Evolutionary conservation across 164 flowering plant genomes (phyloP).

Genomic region (Euptelea pleiosperma): DNA sequence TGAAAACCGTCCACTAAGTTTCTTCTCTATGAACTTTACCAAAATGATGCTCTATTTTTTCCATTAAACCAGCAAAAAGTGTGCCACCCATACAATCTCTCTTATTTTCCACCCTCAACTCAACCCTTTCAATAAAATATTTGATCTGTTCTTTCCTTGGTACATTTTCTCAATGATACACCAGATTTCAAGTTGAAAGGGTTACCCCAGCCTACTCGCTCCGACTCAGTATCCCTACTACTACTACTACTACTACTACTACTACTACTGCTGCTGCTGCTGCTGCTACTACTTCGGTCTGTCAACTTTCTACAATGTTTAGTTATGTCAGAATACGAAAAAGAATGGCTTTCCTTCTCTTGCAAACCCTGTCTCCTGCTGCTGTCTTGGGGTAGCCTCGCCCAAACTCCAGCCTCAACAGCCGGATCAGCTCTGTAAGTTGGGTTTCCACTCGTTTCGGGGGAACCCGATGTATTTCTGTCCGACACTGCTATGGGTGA

Average conservation of each 20-base stretch:
- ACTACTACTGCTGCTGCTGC: slow-evolving; percentile 23
- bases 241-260: slow-evolving; percentile 23
- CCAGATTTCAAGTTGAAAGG: slow-evolving; percentile 28
- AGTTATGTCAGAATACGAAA: slow-evolving; percentile 41
- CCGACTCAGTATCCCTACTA: slow-evolving; percentile 40
- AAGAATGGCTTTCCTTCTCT: slow-evolving; percentile 22
- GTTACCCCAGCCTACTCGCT: slow-evolving; percentile 34
- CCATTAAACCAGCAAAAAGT: slow-evolving; percentile 13
- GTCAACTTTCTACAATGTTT: slow-evolving; percentile 45
- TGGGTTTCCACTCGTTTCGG: slow-evolving; percentile 22
- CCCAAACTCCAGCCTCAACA: slow-evolving; percentile 1
- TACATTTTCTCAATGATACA: slow-evolving; percentile 37
- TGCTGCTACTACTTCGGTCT: slow-evolving; percentile 27
- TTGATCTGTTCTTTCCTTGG: slow-evolving; percentile 34
- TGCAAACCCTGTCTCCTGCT: slow-evolving; percentile 11
- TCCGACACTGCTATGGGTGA: slow-evolving; percentile 23
- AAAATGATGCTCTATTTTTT: slow-evolving; percentile 15
- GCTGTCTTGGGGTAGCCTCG: slow-evolving; percentile 9
- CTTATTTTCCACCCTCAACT: slow-evolving; percentile 16
- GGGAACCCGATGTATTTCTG: slow-evolving; percentile 19
- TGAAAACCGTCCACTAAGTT: no score
- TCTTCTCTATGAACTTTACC: no score
- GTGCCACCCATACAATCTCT: slow-evolving; percentile 23
- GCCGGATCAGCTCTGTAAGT: neutral
- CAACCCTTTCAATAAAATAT: slow-evolving; percentile 16